Conservation (phyloP, 2,329 filamentous ascomycete species). For the Talaromyces sp. region DNA sequence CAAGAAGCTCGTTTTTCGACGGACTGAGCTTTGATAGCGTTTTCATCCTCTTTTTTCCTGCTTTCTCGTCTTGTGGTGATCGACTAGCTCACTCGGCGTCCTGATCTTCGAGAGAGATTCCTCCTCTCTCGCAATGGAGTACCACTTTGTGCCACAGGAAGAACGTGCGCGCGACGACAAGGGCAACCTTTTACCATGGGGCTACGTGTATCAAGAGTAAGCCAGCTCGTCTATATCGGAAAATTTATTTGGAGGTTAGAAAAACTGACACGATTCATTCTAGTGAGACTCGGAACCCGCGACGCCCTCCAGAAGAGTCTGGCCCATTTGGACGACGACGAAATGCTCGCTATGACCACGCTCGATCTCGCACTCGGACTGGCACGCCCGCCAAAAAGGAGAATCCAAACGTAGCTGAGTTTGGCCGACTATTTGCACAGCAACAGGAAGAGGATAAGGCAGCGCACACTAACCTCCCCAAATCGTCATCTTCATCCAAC, state of each 20-base stretch:
- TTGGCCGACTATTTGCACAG: slow-evolving; percentile 40
- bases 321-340: slow-evolving; percentile 58
- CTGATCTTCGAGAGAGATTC: too few species aligned
- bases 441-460: slow-evolving; percentile 42
- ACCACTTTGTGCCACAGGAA: slow-evolving; percentile 60
- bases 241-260: background rate
- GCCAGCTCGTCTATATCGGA: slow-evolving; percentile 15
- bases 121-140: slow-evolving; percentile 48
- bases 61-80: background rate
- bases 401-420: slow-evolving; percentile 49
- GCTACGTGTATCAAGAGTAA: slow-evolving; percentile 58
- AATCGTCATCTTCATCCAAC: slow-evolving; percentile 38
- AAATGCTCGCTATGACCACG: slow-evolving; percentile 40
- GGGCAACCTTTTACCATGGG: slow-evolving; percentile 60
- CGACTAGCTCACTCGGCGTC: background rate
- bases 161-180: slow-evolving; percentile 58
- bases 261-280: slow-evolving; percentile 20
- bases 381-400: slow-evolving; percentile 56
- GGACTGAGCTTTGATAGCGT: background rate
- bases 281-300: slow-evolving; percentile 46
- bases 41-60: background rate
- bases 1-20: background rate
- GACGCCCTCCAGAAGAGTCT: slow-evolving; percentile 54
- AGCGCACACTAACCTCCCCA: slow-evolving; percentile 27
- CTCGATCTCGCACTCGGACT: slow-evolving; percentile 52